Percentiles rank a stretch among this genome's conserved stretches.
Conservation (phyloP, 139 green algal genomes). For the Edaphochlamys debaryana region DNA sequence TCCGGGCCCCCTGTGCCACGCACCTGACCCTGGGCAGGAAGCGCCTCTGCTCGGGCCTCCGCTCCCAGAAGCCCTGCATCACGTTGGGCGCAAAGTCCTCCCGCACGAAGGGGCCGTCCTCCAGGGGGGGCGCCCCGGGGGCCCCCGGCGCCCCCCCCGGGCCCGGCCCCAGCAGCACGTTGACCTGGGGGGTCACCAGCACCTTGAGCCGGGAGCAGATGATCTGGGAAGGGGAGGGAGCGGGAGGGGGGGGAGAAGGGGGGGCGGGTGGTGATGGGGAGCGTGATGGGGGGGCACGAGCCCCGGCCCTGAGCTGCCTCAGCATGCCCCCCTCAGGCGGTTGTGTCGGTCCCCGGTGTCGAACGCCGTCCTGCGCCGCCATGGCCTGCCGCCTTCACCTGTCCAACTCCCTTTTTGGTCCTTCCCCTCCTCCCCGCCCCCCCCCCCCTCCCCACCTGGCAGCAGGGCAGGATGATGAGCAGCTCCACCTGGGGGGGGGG, state of each 20-base stretch:
- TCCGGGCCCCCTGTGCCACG: neutral
- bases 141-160: too few relatives aligned
- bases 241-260: neutral
- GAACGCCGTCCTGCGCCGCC: too few relatives aligned
- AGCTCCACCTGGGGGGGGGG: too few relatives aligned
- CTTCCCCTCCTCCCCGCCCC: neutral
- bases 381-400: too few relatives aligned
- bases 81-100: slow-evolving; percentile 73
- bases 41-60: slow-evolving; percentile 53
- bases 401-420: too few relatives aligned
- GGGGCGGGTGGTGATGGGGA: neutral
- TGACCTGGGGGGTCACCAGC: slow-evolving; percentile 67
- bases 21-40: slow-evolving; percentile 71
- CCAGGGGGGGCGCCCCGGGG: too few relatives aligned
- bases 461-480: slow-evolving; percentile 84
- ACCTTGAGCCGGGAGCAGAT: slow-evolving; percentile 78
- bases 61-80: slow-evolving; percentile 77
- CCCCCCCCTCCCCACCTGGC: slow-evolving; percentile 61
- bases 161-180: slow-evolving; percentile 43
- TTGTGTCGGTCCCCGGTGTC: too few relatives aligned
- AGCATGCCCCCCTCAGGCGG: too few relatives aligned
- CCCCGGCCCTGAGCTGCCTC: too few relatives aligned
- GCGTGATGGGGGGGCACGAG: too few relatives aligned
- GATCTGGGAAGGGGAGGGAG: slow-evolving; percentile 61
- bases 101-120: slow-evolving; percentile 16